Base-by-base conservation (phyloP, 345 rosid species). In the Iberis pinnata region DNA sequence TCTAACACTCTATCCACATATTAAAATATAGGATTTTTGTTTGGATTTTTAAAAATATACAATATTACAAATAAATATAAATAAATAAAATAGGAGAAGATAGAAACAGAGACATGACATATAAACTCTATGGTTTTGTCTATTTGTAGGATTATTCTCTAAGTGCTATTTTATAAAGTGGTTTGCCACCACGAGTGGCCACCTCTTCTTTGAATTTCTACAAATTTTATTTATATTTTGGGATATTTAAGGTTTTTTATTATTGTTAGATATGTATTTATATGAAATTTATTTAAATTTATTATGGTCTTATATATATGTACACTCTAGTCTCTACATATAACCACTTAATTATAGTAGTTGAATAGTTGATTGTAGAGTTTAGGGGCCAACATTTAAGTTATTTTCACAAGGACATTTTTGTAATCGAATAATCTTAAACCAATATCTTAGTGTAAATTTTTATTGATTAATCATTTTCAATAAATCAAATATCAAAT, bases 141-240 rank as follows among this genome's bases (percentile, higher is more conserved):
- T 40, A 33, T 60, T 53, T 67, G 50, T 53, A 53, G 61, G 53
- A 67, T 53, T 53, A 67, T 67, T 60, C 66, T 67, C 6, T 56
- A 13, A 67, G 61, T 67, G 66, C 45, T 46, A 67, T 59, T 49
- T 7, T 36, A 31, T 52, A 67, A 60, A 67, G 71, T 59, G 65
- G 65, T 53, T 67, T 67, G 51, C 71, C 71, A 67, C 71, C 65
- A 67, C 43, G 52, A 59, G 71, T 67, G 71, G 71, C 29, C 46
- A 52, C 61, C 65, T 59, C 54, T 49, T 59, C 49, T 60, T 60
- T 40, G 43, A 17, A 26, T 45, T 67, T 52, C 52, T 41, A 50
- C 38, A 36, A 13, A 10, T 42, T 24, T 7, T 17, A 26, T 44
- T 45, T 17, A 19, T 53, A 29, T 53, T 47, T 59, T 53, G 66